Conservation (phyloP, 345 rosid genomes). For the Populus simonii region DNA sequence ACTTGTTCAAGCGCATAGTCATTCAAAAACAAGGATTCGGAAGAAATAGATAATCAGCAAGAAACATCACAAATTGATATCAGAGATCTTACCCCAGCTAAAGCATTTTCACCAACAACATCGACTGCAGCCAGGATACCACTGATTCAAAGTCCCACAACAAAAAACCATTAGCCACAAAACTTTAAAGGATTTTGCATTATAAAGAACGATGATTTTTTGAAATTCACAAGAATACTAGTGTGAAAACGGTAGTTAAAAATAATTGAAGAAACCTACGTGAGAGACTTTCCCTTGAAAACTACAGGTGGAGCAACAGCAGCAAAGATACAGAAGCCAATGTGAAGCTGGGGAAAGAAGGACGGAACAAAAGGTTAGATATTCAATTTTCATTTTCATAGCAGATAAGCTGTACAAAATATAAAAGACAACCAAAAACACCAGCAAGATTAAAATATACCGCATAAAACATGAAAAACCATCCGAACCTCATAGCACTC, state of each 20-base stretch:
- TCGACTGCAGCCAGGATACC: conserved; percentile 32
- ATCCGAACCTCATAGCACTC: conserved; percentile 34
- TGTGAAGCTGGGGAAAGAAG: conserved; percentile 19
- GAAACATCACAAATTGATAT: background rate
- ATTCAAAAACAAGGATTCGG: background rate
- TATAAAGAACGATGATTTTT: background rate
- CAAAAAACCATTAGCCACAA: conserved; percentile 9
- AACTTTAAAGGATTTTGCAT: background rate
- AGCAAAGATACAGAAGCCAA: conserved; percentile 36
- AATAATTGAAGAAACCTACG: conserved; percentile 18
- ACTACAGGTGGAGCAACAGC: conserved; percentile 37
- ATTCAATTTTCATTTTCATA: background rate
- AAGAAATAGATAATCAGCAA: background rate
- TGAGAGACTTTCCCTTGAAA: conserved; percentile 35
- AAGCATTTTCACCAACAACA: conserved; percentile 6
- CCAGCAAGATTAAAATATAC: conserved; percentile 4
- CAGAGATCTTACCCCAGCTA: conserved; percentile 31
- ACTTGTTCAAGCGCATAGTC: background rate
- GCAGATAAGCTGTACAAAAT: too few relatives aligned
- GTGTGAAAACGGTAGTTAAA: background rate
- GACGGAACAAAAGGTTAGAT: background rate
- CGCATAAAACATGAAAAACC: conserved; percentile 32
- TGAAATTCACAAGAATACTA: background rate
- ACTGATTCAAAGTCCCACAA: conserved; percentile 12
- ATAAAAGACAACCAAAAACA: conserved; percentile 19